Conservation (phyloP, 2,329 filamentous ascomycete genomes). For the Diaporthe destruens region DNA sequence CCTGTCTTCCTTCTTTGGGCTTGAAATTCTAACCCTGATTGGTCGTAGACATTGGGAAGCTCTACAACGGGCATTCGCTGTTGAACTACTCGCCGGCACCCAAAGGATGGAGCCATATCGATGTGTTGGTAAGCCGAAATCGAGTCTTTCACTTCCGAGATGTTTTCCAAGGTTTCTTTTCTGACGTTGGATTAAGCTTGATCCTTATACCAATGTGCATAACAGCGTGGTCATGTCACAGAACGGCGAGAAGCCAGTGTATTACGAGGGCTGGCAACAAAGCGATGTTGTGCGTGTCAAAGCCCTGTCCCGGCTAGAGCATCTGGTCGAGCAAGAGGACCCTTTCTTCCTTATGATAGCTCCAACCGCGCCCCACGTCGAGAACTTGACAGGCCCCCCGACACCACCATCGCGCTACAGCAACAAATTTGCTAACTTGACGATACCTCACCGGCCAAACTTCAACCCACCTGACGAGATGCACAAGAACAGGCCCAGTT, state of each 20-base stretch:
- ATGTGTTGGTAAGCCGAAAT: constrained; percentile 60
- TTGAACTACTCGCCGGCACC: constrained; percentile 67
- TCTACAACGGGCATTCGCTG: constrained; percentile 74
- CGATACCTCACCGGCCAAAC: constrained; percentile 70
- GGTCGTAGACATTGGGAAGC: constrained; percentile 68
- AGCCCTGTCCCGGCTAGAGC: background rate
- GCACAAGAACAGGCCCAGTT: background rate
- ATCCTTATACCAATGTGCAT: constrained; percentile 2
- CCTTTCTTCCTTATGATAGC: constrained; percentile 78
- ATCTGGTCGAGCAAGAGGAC: constrained; percentile 1
- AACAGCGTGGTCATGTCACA: constrained; percentile 8
- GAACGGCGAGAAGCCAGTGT: background rate
- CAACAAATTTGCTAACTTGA: constrained; percentile 69
- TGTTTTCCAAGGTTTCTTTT: too few species aligned
- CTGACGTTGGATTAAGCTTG: background rate
- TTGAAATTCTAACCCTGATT: background rate
- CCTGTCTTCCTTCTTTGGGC: background rate
- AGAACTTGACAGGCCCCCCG: constrained; percentile 59
- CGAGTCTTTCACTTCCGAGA: background rate
- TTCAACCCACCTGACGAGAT: constrained; percentile 71
- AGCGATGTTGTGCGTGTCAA: background rate
- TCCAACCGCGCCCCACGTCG: constrained; percentile 75
- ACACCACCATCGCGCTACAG: constrained; percentile 71
- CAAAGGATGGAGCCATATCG: constrained; percentile 25
- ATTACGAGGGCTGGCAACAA: background rate